phyloP scores from a whole-genome alignment of 164 flowering plant genomes.

The Kalanchoe fedtschenkoi region DNA sequence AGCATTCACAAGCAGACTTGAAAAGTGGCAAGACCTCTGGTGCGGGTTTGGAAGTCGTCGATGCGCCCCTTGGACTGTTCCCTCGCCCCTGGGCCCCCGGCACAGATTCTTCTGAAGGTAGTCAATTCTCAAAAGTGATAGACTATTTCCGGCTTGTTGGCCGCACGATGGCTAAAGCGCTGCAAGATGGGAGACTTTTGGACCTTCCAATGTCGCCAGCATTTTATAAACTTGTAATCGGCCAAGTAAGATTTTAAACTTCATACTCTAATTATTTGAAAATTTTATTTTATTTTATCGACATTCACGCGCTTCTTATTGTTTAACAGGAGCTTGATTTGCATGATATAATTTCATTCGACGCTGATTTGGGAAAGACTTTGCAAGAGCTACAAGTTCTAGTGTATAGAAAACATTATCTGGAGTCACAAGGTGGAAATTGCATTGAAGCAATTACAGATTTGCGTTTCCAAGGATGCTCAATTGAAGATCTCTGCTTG shows the following conservation, averaged over 20 bases:
- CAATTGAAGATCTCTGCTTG: slow-evolving; percentile 73
- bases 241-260: slow-evolving; percentile 54
- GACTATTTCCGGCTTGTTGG: slow-evolving; percentile 83
- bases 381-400: slow-evolving; percentile 77
- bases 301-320: background rate
- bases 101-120: slow-evolving; percentile 66
- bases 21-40: slow-evolving; percentile 20
- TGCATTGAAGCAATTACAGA: slow-evolving; percentile 29
- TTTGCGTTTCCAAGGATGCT: slow-evolving; percentile 57
- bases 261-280: no score
- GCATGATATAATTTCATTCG: slow-evolving; percentile 79
- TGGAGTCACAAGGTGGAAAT: slow-evolving; percentile 42
- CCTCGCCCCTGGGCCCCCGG: slow-evolving; percentile 88
- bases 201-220: slow-evolving; percentile 85
- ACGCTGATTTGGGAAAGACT: slow-evolving; percentile 69
- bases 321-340: slow-evolving; percentile 88
- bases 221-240: slow-evolving; percentile 81
- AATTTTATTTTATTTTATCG: background rate
- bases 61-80: slow-evolving; percentile 86
- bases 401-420: slow-evolving; percentile 59
- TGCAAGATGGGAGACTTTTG: slow-evolving; percentile 95
- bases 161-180: slow-evolving; percentile 94
- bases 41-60: slow-evolving; percentile 31
- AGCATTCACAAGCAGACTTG: slow-evolving; percentile 31
- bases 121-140: slow-evolving; percentile 46